These are phyloP conservation scores for Lantana camara DNA, from an alignment of 257 asterid species.

Conservation along the genomic window DNA sequence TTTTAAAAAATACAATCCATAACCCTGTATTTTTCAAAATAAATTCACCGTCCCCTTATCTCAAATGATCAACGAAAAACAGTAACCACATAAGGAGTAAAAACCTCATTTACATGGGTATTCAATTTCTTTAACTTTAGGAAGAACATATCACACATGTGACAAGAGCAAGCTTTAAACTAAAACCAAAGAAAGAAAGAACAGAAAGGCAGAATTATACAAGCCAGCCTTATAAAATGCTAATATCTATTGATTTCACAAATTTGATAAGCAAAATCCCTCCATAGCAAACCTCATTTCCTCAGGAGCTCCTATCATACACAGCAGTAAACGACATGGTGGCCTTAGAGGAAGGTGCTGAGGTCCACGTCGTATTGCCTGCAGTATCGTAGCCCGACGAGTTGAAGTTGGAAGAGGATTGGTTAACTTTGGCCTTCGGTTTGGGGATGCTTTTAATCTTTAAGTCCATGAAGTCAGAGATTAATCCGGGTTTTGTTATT, in stretches of 20 bases:
- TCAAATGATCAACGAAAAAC: too few relatives aligned
- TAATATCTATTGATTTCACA: not conserved
- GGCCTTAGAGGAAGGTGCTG: constrained; percentile 56
- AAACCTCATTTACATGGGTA: constrained; percentile 27
- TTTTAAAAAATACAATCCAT: too few relatives aligned
- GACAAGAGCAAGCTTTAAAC: constrained; percentile 12
- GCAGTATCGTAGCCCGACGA: constrained; percentile 56
- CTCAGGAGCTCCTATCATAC: constrained; percentile 46
- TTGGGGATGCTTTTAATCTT: constrained; percentile 56
- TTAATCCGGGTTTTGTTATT: constrained; percentile 84
- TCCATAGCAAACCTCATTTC: constrained; percentile 1
- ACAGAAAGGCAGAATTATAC: constrained; percentile 6
- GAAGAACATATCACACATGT: not conserved
- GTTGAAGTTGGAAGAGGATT: constrained; percentile 36
- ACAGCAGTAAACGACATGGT: constrained; percentile 53
- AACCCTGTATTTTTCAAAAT: too few relatives aligned
- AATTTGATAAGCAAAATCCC: not conserved
- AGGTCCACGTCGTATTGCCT: constrained; percentile 42
- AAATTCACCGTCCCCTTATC: too few relatives aligned
- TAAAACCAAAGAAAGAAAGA: not conserved
- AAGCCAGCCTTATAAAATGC: not conserved
- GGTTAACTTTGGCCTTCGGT: constrained; percentile 28
- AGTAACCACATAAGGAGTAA: too few relatives aligned
- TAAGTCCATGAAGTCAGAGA: constrained; percentile 90
- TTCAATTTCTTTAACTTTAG: not conserved